Conservation (phyloP, 2,329 filamentous ascomycete species). For the Xylariaceae sp. region DNA sequence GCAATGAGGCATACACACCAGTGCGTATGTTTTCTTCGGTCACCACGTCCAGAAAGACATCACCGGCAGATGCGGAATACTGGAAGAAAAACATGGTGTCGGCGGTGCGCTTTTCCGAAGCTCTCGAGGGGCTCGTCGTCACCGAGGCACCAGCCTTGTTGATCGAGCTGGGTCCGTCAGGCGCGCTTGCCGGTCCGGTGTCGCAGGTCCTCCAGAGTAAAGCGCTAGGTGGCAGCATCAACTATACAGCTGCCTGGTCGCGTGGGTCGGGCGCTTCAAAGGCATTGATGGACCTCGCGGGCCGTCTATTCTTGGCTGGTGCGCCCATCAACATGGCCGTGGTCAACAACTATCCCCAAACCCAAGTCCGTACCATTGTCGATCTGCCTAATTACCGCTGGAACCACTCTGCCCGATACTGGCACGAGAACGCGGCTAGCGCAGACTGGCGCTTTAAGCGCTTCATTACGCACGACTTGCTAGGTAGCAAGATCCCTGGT, state of each 20-base stretch:
- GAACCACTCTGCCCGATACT: constrained; percentile 33
- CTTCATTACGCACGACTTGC: constrained; percentile 28
- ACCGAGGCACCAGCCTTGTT: constrained; percentile 24
- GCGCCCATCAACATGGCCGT: constrained; percentile 17
- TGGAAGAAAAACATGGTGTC: constrained; percentile 42
- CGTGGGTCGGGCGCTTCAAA: constrained; percentile 23
- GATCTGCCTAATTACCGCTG: constrained; percentile 38
- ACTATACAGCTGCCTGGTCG: constrained; percentile 18
- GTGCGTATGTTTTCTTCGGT: constrained; percentile 24
- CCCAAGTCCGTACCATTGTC: constrained; percentile 13
- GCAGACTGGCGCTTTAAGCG: constrained; percentile 30
- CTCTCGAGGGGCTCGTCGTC: constrained; percentile 10
- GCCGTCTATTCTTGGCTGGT: constrained; percentile 30
- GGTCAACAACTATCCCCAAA: constrained; percentile 29
- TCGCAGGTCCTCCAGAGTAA: constrained; percentile 35
- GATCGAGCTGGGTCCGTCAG: constrained; percentile 34
- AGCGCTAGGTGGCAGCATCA: not conserved
- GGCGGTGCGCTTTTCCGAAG: constrained; percentile 31
- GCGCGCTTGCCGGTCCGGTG: constrained; percentile 31
- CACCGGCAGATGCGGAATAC: constrained; percentile 23
- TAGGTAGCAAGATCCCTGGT: constrained; percentile 29
- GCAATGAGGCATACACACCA: no score
- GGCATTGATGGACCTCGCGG: constrained; percentile 30
- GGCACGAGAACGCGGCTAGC: constrained; percentile 32
- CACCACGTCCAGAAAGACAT: not conserved